These are phyloP conservation scores for Calamus simplicifolius DNA, from an alignment of 176 grass and related monocot species.

Conservation along the genomic window DNA sequence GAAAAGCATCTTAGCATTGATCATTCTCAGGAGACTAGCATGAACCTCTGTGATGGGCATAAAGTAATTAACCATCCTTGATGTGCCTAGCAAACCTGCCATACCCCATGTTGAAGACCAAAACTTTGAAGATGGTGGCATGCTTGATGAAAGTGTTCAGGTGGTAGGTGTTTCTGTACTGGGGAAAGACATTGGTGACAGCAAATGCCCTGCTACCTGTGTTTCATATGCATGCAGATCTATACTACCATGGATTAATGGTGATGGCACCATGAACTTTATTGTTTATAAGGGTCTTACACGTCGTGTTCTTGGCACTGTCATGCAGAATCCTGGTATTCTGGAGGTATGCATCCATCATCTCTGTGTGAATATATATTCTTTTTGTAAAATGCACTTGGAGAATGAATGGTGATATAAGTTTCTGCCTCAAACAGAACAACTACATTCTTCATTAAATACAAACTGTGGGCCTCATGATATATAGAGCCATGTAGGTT, in stretches of 20 bases:
- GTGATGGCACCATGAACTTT: conserved; percentile 73
- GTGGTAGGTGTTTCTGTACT: conserved; percentile 12
- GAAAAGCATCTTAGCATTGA: conserved; percentile 20
- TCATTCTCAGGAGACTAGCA: conserved; percentile 31
- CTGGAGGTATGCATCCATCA: conserved; percentile 45
- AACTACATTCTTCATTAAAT: too few relatives aligned
- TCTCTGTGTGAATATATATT: too few relatives aligned
- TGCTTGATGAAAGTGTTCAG: conserved; percentile 1
- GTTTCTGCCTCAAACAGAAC: too few relatives aligned
- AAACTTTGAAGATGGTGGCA: neutral
- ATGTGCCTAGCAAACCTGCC: conserved; percentile 13
- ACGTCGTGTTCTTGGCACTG: conserved; percentile 64
- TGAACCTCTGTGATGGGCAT: conserved; percentile 69
- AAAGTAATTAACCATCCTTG: conserved; percentile 64
- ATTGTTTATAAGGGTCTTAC: conserved; percentile 65
- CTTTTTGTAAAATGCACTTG: too few relatives aligned
- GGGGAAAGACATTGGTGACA: conserved; percentile 18
- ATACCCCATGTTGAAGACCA: neutral
- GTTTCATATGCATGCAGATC: conserved; percentile 33
- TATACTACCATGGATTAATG: conserved; percentile 97
- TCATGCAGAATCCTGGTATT: conserved; percentile 81
- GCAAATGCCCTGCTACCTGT: conserved; percentile 23
- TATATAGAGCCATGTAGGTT: too few relatives aligned
- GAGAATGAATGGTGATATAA: too few relatives aligned
- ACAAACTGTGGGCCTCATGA: too few relatives aligned